Conservation (phyloP, 192 early-diverging fungal species). For the Coemansia sp. region DNA sequence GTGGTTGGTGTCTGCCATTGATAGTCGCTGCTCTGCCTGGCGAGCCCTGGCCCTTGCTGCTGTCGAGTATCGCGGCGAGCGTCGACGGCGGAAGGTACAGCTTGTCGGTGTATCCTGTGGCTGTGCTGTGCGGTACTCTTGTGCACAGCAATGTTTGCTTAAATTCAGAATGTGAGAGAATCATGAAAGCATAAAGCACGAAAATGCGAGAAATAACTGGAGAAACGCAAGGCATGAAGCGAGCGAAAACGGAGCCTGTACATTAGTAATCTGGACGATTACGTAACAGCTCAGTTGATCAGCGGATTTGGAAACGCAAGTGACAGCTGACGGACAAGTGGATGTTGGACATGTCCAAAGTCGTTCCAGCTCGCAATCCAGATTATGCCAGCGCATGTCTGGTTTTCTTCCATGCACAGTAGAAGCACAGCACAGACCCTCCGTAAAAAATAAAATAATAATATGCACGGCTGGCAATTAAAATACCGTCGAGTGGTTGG, state of each 20-base stretch:
- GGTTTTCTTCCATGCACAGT: neutral
- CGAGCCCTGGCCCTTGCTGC: neutral
- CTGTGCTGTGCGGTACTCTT: neutral
- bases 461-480: neutral
- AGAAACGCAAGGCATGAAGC: too few species aligned
- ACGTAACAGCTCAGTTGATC: too few species aligned
- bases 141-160: constrained; percentile 22
- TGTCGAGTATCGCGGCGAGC: constrained; percentile 22
- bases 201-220: too few species aligned
- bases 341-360: too few species aligned
- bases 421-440: neutral
- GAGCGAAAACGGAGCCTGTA: too few species aligned
- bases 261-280: too few species aligned
- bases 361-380: too few species aligned
- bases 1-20: neutral
- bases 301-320: too few species aligned
- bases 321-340: too few species aligned
- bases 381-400: neutral
- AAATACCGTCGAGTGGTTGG: neutral
- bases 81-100: constrained; percentile 37
- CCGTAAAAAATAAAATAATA: neutral
- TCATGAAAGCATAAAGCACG: neutral
- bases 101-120: constrained; percentile 28
- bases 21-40: neutral
- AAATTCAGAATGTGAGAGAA: neutral